A percentile compares a stretch with the other conserved stretches of the same genome.
Evolutionary conservation across 441 rosid species (phyloP).

Genomic region (Euphorbia celastroides): DNA sequence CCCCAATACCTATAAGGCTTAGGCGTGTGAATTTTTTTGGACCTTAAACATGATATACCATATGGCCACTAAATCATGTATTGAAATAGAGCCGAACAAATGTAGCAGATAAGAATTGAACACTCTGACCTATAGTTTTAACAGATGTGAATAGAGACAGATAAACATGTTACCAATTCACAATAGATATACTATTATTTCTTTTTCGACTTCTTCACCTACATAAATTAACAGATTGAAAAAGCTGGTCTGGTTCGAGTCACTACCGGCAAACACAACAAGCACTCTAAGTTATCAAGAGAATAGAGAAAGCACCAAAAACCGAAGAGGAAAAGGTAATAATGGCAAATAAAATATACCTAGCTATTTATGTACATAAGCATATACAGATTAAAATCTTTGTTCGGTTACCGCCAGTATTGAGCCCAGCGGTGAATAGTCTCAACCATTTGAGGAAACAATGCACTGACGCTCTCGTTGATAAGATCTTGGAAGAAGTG

Average conservation of each 20-base stretch:
- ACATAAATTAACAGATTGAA: neutral
- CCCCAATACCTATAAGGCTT: too few species aligned
- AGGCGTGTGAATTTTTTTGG: too few species aligned
- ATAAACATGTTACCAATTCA: too few species aligned
- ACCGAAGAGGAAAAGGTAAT: neutral
- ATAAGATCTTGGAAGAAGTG: conserved; percentile 98
- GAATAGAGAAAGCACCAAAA: neutral
- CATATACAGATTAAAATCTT: neutral
- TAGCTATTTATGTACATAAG: conserved; percentile 23
- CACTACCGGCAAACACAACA: neutral
- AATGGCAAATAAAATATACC: conserved; percentile 12
- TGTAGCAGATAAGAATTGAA: too few species aligned
- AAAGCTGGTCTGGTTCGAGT: neutral
- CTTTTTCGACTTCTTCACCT: neutral
- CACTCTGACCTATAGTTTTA: too few species aligned
- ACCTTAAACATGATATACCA: too few species aligned
- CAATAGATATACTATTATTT: neutral
- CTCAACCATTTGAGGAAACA: conserved; percentile 99
- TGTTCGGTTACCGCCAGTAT: conserved; percentile 73
- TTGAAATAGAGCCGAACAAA: too few species aligned
- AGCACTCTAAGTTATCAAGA: conserved; percentile 1
- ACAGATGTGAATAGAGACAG: too few species aligned
- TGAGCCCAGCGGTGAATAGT: conserved; percentile 99
- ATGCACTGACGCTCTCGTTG: conserved; percentile 91
- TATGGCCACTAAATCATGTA: too few species aligned